Conservation (phyloP, 169 alveolate species). For the Eimeria maxima region DNA sequence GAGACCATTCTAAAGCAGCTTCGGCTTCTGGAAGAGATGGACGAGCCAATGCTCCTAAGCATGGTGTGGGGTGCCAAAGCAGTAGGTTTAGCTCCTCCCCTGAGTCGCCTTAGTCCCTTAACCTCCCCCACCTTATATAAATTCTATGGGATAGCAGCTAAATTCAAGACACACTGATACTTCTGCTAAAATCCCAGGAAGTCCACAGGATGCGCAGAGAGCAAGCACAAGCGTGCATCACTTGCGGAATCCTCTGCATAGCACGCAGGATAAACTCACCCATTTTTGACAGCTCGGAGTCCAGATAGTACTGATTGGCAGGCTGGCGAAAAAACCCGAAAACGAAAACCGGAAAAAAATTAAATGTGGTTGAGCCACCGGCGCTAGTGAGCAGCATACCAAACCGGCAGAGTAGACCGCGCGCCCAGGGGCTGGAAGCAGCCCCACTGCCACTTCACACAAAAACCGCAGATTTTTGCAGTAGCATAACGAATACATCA, state of each 20-base stretch:
- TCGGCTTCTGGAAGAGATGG: not conserved
- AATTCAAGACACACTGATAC: not conserved
- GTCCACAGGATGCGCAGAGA: no score
- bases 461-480: not conserved
- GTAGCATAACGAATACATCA: not conserved
- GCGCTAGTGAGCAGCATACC: not conserved
- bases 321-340: not conserved
- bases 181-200: not conserved
- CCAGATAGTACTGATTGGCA: not conserved
- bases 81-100: not conserved
- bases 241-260: not conserved
- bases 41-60: not conserved
- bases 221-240: not conserved
- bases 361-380: not conserved
- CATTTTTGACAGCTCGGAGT: not conserved
- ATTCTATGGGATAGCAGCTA: not conserved
- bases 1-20: not conserved
- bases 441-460: not conserved
- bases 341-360: not conserved
- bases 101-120: not conserved
- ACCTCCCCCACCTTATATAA: not conserved
- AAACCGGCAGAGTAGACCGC: not conserved
- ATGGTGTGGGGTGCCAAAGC: constrained; percentile 6
- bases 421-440: constrained; percentile 3
- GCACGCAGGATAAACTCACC: not conserved